Evolutionary conservation across 2,329 filamentous ascomycete species (phyloP).

Genomic region (Aureobasidium sp.): DNA sequence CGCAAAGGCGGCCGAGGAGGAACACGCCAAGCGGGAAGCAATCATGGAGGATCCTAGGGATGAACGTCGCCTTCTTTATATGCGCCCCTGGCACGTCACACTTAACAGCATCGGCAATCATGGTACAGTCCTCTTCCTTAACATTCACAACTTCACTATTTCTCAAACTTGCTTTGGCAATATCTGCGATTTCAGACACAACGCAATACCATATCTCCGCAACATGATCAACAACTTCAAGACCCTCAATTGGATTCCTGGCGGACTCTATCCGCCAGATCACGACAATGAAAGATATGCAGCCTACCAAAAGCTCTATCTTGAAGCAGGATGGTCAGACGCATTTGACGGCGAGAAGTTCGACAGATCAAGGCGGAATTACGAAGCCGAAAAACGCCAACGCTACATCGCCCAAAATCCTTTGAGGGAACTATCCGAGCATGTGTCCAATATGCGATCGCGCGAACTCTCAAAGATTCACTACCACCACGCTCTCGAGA

Average conservation of each 20-base stretch:
- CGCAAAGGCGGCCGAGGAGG: background rate
- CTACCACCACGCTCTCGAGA: background rate
- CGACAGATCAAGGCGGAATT: background rate
- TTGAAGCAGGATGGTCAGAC: background rate
- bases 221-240: slow-evolving; percentile 1
- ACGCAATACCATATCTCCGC: background rate
- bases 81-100: slow-evolving; percentile 11
- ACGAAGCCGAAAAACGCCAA: background rate
- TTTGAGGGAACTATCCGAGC: background rate
- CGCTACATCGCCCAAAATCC: background rate
- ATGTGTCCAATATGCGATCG: background rate
- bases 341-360: background rate
- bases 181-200: background rate
- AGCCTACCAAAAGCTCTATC: background rate
- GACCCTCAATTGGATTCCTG: slow-evolving; percentile 1
- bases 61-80: background rate
- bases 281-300: background rate
- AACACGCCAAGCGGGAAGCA: background rate
- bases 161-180: slow-evolving; percentile 2
- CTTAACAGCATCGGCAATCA: slow-evolving; percentile 11
- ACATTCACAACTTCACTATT: slow-evolving; percentile 8
- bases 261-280: background rate
- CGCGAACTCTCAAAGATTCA: background rate
- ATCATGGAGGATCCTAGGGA: background rate
- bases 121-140: slow-evolving; percentile 11